Evolutionary conservation across 345 rosid species (phyloP).

Genomic region (Melaleuca alternifolia): DNA sequence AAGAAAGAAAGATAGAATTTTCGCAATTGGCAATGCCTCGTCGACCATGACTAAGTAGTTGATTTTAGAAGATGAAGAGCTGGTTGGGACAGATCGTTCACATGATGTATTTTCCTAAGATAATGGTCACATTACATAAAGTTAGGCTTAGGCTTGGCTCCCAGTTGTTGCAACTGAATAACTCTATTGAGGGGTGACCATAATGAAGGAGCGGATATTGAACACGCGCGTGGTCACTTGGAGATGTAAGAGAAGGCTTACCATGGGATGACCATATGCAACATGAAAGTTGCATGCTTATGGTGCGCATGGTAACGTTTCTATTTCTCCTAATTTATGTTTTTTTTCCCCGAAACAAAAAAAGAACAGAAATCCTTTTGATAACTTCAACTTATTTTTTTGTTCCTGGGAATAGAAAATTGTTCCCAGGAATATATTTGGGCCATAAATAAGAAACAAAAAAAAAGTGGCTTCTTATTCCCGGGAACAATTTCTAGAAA

Average conservation of each 20-base stretch:
- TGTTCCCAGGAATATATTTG: too few relatives aligned
- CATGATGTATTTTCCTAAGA: too few relatives aligned
- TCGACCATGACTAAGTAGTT: neutral
- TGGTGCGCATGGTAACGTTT: too few relatives aligned
- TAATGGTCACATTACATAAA: neutral
- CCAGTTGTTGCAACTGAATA: neutral
- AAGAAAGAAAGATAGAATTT: too few relatives aligned
- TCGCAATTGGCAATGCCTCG: neutral
- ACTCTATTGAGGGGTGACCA: neutral
- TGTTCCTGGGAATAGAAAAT: too few relatives aligned
- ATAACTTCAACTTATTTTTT: too few relatives aligned
- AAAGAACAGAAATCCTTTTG: too few relatives aligned
- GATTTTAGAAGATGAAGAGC: neutral
- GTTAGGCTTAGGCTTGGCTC: neutral
- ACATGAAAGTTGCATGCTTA: neutral
- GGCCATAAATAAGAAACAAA: too few relatives aligned
- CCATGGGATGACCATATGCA: neutral
- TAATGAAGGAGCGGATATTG: neutral
- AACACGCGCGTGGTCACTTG: neutral
- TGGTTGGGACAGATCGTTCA: neutral
- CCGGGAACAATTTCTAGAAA: too few relatives aligned
- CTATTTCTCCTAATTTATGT: too few relatives aligned
- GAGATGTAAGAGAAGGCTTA: neutral
- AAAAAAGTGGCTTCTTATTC: too few relatives aligned
- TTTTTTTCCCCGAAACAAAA: too few relatives aligned